Conservation (phyloP, 225 moss, liverwort and hornwort species). For the Sphagnum contortum region DNA sequence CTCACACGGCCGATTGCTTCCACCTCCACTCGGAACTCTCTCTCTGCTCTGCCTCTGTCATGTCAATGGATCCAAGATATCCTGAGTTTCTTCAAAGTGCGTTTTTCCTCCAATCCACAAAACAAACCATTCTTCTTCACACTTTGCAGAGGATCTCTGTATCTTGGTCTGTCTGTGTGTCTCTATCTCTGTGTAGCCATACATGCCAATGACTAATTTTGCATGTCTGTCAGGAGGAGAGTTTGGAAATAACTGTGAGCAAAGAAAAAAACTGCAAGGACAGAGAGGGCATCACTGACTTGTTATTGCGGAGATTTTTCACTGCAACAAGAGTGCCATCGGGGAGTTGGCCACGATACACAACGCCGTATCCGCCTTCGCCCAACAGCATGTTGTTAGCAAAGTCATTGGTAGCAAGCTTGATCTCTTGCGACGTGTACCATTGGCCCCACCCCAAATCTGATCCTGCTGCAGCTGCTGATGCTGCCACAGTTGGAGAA, state of each 20-base stretch:
- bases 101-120: no score
- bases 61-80: no score
- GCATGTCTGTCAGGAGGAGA: no score
- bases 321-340: conserved; percentile 85
- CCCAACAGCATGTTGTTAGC: conserved; percentile 79
- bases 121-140: no score
- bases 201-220: no score
- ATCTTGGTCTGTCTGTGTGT: no score
- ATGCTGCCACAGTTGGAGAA: no score
- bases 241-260: no score
- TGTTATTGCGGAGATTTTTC: conserved; percentile 92
- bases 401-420: conserved; percentile 72
- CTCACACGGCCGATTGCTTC: conserved; percentile 52
- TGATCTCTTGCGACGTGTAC: conserved; percentile 82
- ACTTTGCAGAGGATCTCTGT: no score
- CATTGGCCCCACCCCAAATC: conserved; percentile 98
- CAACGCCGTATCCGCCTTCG: conserved; percentile 95
- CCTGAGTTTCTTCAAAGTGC: no score
- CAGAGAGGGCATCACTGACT: conserved; percentile 14
- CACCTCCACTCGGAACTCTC: conserved; percentile 48
- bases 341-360: conserved; percentile 72
- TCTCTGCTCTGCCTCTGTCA: conserved; percentile 5
- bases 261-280: no score
- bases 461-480: conserved; percentile 66
- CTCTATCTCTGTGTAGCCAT: no score